Evolutionary conservation across 306 rosid species (phyloP).

Genomic region (Lathyrus tuberosus): DNA sequence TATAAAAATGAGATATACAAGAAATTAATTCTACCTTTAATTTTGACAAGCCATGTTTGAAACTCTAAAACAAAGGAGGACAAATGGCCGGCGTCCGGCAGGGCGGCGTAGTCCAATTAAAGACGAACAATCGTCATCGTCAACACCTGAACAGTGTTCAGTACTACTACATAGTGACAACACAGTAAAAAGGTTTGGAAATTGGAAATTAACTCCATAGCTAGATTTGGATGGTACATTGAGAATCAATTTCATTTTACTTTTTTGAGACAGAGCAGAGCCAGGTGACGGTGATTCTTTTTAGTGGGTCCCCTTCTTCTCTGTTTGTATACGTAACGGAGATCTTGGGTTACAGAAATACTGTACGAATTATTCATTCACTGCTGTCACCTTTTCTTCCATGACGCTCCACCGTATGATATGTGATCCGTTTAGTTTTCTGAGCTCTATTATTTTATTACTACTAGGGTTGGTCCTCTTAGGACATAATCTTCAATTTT

Average conservation of each 20-base stretch:
- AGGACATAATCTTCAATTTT: not conserved
- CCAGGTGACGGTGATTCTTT: not conserved
- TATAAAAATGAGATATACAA: too few species aligned
- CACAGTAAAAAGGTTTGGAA: not conserved
- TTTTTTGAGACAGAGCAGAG: not conserved
- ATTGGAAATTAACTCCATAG: not conserved
- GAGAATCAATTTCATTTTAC: slow-evolving; percentile 17
- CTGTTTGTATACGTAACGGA: not conserved
- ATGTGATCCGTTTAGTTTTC: slow-evolving; percentile 18
- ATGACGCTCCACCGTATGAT: slow-evolving; percentile 23
- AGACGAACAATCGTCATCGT: not conserved
- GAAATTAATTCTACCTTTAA: too few species aligned
- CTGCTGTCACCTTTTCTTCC: slow-evolving; percentile 4
- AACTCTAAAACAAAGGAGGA: too few species aligned
- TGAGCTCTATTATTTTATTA: slow-evolving; percentile 7
- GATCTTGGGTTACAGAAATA: slow-evolving; percentile 2
- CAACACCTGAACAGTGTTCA: slow-evolving; percentile 11
- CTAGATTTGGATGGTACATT: slow-evolving; percentile 22
- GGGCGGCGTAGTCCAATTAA: slow-evolving; percentile 6
- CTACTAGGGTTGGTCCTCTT: not conserved
- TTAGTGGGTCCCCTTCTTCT: slow-evolving; percentile 7
- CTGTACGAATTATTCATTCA: not conserved
- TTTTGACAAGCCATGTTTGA: too few species aligned
- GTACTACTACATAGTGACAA: not conserved
- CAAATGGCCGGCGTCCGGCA: not conserved